Base-by-base conservation (phyloP, 2,329 filamentous ascomycete genomes). In the Scedosporium minutisporum region DNA sequence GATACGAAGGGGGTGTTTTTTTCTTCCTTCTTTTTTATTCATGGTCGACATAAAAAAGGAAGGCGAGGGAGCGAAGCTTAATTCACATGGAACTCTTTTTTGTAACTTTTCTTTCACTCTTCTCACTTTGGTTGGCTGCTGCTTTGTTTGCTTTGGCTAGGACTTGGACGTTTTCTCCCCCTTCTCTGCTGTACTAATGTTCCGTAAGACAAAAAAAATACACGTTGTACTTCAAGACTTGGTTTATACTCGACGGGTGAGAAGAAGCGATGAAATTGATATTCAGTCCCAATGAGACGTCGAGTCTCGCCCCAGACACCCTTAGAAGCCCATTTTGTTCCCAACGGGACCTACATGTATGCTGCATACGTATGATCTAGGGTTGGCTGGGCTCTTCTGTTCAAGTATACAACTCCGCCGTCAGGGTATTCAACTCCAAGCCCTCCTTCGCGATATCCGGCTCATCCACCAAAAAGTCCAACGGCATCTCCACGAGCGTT, bases 371-470 rank as follows among this genome's bases (percentile, higher is more conserved):
- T 23, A 55, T 55, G n/a, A 55, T 27, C 18, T 27, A 16, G 18
- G 23, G 21, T 23, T 12, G n/a, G 44, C 16, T 21, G n/a, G 18
- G 44, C 9, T 21, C 16, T 48, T n/a, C 4, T 7, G 42, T 25
- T 64, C 68, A 82, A 4, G 89, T 92, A 73, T 92, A 92, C 44
- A 92, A 75, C 69, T 87, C 85, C 69, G 89, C 83, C 1, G 89
- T 92, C 68, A 91, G 74, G 27, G 81, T 80, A 75, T 93, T 92
- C 66, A 92, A 75, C 23, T 82, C 81, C 69, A 96, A 69, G 0
- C 92, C 91, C 68, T 91, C 85, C 80, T 92, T 87, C 3, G 93
- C 93, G 73, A 97, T 87, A 72, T 97, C 92, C 69, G 91, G 84
- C 7, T 85, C 83, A 41, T 92, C 89, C 69, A 88, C 87, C 72